Base-by-base conservation (phyloP, 2,329 filamentous ascomycete genomes). In the Botryotinia convoluta region DNA sequence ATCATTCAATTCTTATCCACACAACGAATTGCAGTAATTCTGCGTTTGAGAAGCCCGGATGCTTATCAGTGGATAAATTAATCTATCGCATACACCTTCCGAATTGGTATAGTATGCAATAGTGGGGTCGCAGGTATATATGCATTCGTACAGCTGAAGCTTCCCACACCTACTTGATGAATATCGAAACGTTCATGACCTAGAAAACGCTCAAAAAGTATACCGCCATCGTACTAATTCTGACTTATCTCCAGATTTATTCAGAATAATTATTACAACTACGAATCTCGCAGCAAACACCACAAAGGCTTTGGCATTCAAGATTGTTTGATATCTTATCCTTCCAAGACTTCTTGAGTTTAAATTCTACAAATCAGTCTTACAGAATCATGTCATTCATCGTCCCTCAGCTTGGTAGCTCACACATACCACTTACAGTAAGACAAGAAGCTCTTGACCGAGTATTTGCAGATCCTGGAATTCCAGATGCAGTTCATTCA, bases 361-460 rank as follows among this genome's bases (percentile, higher is more conserved):
- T 5, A 32, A 26, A 48, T 65, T 18, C 29, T 26, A 35, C 22
- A 32, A 48, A 18, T 3, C n/a, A 32, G 3, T 6, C 42, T 61
- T 20, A 37, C 18, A 26, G 26, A 35, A 45, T 12, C 14, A 70
- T 70, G 68, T 59, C 68, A n/a, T 70, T 70, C 29, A 45, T 70
- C 3, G 54, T 61, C 7, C 8, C 20, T 14, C 68, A 70, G 26
- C 44, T 70, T 35, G n/a, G 51, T 35, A 70, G 54, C 44, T 39
- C 68, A 20, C n/a, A 61, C 29, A 61, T 70, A 44, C 51, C 68
- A 61, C 68, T 35, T 12, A 6, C 37, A 35, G n/a, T 10, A 35
- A 70, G 68, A 45, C 68, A 70, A 37, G 51, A 70, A 39, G 68
- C 68, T n/a, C 68, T 70, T 14, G 54, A 70, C 10, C 37, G 68